Conservation (phyloP, 495 filamentous ascomycete species). For the Hypoxylon rickii region DNA sequence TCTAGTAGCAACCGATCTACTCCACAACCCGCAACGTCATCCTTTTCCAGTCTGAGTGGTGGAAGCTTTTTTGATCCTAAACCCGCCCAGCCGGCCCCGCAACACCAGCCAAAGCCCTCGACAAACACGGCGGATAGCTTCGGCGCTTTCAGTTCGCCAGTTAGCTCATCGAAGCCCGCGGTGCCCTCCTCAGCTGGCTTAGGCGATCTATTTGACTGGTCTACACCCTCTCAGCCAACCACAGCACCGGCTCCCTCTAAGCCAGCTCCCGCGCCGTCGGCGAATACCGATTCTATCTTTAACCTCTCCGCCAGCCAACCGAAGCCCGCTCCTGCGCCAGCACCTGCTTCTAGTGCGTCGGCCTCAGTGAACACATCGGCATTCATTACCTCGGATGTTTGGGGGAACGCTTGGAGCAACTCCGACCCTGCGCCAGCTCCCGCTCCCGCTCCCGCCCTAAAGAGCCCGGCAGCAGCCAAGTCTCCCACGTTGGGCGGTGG, state of each 20-base stretch:
- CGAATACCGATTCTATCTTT: conserved; percentile 66
- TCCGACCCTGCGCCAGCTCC: conserved; percentile 45
- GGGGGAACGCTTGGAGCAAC: conserved; percentile 62
- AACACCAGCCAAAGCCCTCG: conserved; percentile 54
- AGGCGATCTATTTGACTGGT: conserved; percentile 82
- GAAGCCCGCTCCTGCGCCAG: conserved; percentile 46
- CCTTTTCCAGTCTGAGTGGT: conserved; percentile 59
- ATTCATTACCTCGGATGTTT: conserved; percentile 52
- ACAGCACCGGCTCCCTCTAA: conserved; percentile 49
- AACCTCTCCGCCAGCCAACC: conserved; percentile 68
- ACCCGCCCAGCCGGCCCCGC: conserved; percentile 57
- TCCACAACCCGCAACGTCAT: conserved; percentile 58
- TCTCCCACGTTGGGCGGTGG: conserved; percentile 6
- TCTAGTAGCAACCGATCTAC: conserved; percentile 56
- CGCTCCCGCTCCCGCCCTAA: conserved; percentile 15
- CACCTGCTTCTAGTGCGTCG: conserved; percentile 38
- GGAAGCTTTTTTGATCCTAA: conserved; percentile 85
- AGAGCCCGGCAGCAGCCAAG: conserved; percentile 30
- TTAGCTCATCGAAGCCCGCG: conserved; percentile 51
- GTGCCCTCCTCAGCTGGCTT: conserved; percentile 58
- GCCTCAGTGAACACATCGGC: conserved; percentile 43
- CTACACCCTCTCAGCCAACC: conserved; percentile 57
- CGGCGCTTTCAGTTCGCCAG: conserved; percentile 57
- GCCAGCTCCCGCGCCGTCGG: conserved; percentile 44
- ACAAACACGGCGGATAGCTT: conserved; percentile 53